These are phyloP conservation scores for Thielaviopsis musarum DNA, from an alignment of 2,329 filamentous ascomycete species.

Conservation along the genomic window DNA sequence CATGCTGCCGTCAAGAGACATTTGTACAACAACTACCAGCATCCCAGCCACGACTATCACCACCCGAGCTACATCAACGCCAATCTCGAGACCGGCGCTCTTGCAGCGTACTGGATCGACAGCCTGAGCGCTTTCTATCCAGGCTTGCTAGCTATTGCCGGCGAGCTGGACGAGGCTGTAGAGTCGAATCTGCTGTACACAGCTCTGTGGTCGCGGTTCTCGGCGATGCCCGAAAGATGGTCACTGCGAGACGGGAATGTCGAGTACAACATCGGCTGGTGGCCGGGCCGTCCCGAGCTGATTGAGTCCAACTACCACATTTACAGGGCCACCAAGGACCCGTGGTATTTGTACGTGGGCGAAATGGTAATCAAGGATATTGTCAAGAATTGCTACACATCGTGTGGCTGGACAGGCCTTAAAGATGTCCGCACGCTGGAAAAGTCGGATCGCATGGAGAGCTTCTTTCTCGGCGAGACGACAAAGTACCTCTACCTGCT, in stretches of 20 bases:
- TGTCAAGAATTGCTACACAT: conserved; percentile 70
- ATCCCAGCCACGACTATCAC: conserved; percentile 31
- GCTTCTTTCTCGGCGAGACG: conserved; percentile 94
- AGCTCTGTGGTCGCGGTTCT: conserved; percentile 85
- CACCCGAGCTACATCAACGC: conserved; percentile 90
- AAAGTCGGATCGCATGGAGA: conserved; percentile 90
- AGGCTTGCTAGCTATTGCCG: conserved; percentile 68
- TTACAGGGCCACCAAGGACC: conserved; percentile 84
- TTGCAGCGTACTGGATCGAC: conserved; percentile 87
- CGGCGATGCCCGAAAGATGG: conserved; percentile 89
- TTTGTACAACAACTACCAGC: conserved; percentile 49
- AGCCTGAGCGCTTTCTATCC: conserved; percentile 92
- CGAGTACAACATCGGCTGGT: conserved; percentile 80
- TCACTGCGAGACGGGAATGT: conserved; percentile 70
- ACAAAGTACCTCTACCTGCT: conserved; percentile 90
- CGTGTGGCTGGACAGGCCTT: conserved; percentile 85
- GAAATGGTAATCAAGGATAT: conserved; percentile 92
- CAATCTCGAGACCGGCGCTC: conserved; percentile 73
- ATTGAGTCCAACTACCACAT: conserved; percentile 94
- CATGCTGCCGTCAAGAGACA: conserved; percentile 80
- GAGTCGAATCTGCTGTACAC: conserved; percentile 82
- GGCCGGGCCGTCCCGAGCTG: conserved; percentile 89
- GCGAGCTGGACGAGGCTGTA: conserved; percentile 79
- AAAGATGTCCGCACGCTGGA: conserved; percentile 71
- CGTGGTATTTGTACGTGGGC: conserved; percentile 89